Evolutionary conservation across 371 early-diverging fungal species (phyloP).

Genomic region (Capillidium heterosporum): DNA sequence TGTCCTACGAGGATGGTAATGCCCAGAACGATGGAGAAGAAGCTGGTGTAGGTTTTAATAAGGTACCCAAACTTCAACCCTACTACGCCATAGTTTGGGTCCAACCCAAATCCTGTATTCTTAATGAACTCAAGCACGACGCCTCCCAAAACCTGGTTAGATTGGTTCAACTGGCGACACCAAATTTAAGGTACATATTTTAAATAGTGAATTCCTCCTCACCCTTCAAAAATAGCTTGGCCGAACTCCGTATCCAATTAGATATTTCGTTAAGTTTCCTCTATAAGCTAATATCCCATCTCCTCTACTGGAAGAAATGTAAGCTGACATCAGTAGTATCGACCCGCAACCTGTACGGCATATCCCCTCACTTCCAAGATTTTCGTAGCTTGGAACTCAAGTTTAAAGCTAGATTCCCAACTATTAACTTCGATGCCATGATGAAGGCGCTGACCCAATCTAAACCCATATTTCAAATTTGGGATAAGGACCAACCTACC

Average conservation of each 20-base stretch:
- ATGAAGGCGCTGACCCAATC: conserved; percentile 17
- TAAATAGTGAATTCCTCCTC: no score
- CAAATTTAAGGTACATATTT: conserved; percentile 25
- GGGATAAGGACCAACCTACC: conserved; percentile 34
- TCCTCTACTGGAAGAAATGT: conserved; percentile 82
- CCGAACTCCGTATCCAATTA: conserved; percentile 55
- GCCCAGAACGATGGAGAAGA: neutral
- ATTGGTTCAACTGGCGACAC: conserved; percentile 68
- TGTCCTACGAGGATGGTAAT: no score
- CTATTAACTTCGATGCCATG: conserved; percentile 5
- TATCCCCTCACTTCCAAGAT: conserved; percentile 33
- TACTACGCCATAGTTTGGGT: conserved; percentile 67
- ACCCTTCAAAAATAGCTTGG: conserved; percentile 39
- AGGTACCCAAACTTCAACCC: conserved; percentile 59
- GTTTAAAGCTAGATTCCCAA: neutral
- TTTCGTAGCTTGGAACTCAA: conserved; percentile 30
- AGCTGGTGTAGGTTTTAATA: conserved; percentile 32
- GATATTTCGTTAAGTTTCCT: conserved; percentile 83
- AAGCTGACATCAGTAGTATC: conserved; percentile 67
- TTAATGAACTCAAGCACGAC: conserved; percentile 57
- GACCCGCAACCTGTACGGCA: conserved; percentile 59
- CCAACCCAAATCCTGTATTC: conserved; percentile 62
- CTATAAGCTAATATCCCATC: conserved; percentile 69
- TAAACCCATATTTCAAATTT: no score
- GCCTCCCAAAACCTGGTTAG: conserved; percentile 65